Evolutionary conservation across 2,329 filamentous ascomycete genomes (phyloP), one percentile per base, ranked within the genome.

Genomic region (Colletotrichum tropicale): DNA sequence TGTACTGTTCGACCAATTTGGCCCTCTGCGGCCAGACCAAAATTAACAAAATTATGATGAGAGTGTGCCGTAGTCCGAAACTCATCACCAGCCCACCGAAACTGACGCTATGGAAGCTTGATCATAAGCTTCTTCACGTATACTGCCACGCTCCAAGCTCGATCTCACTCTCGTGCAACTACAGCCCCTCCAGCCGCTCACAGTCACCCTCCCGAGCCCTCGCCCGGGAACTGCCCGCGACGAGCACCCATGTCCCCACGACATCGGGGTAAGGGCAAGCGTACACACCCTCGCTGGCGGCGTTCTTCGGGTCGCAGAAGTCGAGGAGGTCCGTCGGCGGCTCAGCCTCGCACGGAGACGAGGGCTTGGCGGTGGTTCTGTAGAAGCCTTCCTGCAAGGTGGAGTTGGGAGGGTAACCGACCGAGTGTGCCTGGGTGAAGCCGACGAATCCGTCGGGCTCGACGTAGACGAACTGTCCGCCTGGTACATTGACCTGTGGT

Each of bases 391-490:
- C 88, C 18, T 83, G 70, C 18, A 84, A 69, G 48, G 87, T 81
- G 9, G 90, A 88, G 12, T 90, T 91, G 0, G 24, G 24, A 24
- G 24, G 24, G 24, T 24, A 24, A 3, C 24, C 24, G 24, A 4
- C 83, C 0, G 90, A 92, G 83, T 93, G 91, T 0, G 91, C 86
- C 24, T 80, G 77, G 1, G 91, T 91, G 84, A 90, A 94, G 70
- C 86, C 85, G 72, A 94, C 81, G 12, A 87, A 84, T 8, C 92
- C 93, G 30, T 86, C 82, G 5, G 88, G 85, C 5, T 83, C 85
- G 72, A 94, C 86, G 81, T 91, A 94, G 78, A 93, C 86, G 73
- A 87, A 83, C 79, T 94, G 92, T 30, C 93, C 92, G 32, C 92
- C 92, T 7, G 92, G 91, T 6, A 93, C 92, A 34, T 87, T 80